Evolutionary conservation across 768 basidiomycete genomes (phyloP).

Genomic region (Tulasnella calospora): DNA sequence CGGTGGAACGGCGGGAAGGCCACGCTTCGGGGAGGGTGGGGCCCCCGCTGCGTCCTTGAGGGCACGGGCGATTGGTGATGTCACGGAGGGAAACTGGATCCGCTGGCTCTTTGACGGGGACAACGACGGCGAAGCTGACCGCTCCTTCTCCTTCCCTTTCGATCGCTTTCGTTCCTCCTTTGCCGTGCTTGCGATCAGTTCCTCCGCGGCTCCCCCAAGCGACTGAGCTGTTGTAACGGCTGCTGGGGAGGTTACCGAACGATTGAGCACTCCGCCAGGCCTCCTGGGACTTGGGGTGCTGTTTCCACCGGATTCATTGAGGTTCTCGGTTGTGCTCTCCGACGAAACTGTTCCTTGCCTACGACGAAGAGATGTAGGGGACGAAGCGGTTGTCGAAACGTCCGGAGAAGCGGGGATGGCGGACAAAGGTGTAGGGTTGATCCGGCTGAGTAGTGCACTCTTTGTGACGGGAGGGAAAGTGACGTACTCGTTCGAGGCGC

Average conservation of each 20-base stretch:
- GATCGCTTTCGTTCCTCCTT: background rate
- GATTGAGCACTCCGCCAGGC: background rate
- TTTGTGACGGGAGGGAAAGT: conserved; percentile 22
- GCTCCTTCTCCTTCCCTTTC: background rate
- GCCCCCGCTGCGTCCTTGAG: background rate
- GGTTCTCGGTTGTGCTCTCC: background rate
- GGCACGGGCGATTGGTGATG: conserved; percentile 8
- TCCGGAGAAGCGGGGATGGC: conserved; percentile 24
- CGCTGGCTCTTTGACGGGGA: background rate
- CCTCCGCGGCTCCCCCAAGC: conserved; percentile 16
- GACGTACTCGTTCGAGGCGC: conserved; percentile 17
- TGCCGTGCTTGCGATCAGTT: background rate
- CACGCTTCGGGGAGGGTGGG: conserved; percentile 20
- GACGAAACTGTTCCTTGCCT: background rate
- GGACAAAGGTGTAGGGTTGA: conserved; percentile 13
- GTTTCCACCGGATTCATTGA: background rate
- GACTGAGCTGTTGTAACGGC: conserved; percentile 6
- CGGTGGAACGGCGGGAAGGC: conserved; percentile 10
- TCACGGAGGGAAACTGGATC: background rate
- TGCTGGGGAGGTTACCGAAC: background rate
- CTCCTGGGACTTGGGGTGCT: conserved; percentile 17
- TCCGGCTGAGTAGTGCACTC: conserved; percentile 10
- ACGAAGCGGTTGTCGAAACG: background rate
- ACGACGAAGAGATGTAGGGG: background rate
- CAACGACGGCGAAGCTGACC: conserved; percentile 6